Evolutionary conservation across 202 grass and related monocot species (phyloP), one percentile per base, ranked within the genome.

Genomic region (Bolboschoenoplectus hybrid): DNA sequence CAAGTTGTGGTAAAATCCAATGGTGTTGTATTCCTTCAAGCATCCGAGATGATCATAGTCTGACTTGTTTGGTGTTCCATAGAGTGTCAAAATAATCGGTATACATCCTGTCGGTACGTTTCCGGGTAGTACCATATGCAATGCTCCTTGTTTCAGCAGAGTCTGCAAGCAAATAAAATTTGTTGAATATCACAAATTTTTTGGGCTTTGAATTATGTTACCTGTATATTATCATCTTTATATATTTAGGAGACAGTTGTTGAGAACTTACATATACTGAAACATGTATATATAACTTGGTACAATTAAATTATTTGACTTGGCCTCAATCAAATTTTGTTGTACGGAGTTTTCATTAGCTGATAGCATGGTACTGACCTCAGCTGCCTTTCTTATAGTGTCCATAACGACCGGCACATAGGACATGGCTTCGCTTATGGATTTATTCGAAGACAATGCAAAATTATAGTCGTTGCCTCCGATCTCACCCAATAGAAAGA

Each of bases 91-190:
- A 26, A 26, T 26, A 26, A 26, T 26, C 26, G 26, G 26, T 26
- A 26, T 26, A 26, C 26, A 26, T 26, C 26, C 26, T 26, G 90
- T 89, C 50, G 94, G 94, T 74, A 97, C 82, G 81, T 94, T 86
- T 0, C 89, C 89, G 0, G 91, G 91, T 1, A 97, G 88, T 63
- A 97, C 69, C 7, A 97, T 67, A 78, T 97, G 88, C 16, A 86
- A 9, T 0, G 91, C 92, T 46, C 94, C 94, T 51, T 94, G 89
- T 19, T 91, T 85, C 1, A 97, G 87, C 2, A 97, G 45, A 1
- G 68, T 41, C 88, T 89, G 84, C 16, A 66, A 47, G 9, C 0
- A 61, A 63, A 65, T 26, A 56, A 14, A 10, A 60, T 5, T 32
- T 13, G 13, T 50, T n/a, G 16, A 17, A 57, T 14, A 26, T 26